Evolutionary conservation across 257 asterid species (phyloP).

Genomic region (Solanum tarapatanum): DNA sequence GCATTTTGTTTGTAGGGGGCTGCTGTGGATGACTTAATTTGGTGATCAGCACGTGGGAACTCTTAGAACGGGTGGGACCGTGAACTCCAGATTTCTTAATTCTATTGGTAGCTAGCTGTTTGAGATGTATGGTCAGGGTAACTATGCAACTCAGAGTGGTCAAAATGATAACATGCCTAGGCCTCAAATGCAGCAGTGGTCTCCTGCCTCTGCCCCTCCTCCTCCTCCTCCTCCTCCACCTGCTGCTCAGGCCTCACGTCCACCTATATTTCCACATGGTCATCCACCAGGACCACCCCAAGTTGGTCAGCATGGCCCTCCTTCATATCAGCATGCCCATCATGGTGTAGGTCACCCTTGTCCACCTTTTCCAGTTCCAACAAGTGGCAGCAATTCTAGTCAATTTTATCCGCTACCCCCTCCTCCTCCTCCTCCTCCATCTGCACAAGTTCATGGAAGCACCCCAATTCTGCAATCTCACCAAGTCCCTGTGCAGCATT

Average conservation of each 20-base stretch:
- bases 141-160: constrained; percentile 30
- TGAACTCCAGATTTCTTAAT: neutral
- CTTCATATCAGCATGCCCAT: constrained; percentile 20
- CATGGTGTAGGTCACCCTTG: constrained; percentile 25
- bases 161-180: constrained; percentile 30
- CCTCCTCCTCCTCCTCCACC: constrained; percentile 11
- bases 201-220: constrained; percentile 15
- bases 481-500: constrained; percentile 26
- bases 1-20: neutral
- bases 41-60: neutral
- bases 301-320: constrained; percentile 17
- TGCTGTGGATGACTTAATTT: neutral
- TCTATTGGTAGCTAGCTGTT: neutral
- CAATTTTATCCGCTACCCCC: constrained; percentile 30
- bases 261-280: constrained; percentile 28
- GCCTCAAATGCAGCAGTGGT: constrained; percentile 36
- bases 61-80: neutral
- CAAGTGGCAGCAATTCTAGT: constrained; percentile 25
- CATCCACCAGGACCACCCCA: constrained; percentile 21
- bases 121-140: constrained; percentile 60
- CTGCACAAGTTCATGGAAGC: constrained; percentile 19
- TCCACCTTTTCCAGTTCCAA: constrained; percentile 17
- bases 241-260: constrained; percentile 15
- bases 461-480: constrained; percentile 24
- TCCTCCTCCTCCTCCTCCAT: constrained; percentile 27